Percentiles rank a stretch among this genome's conserved stretches.
Conservation (phyloP, 148 eudicot species). For the Limonium bicolor region DNA sequence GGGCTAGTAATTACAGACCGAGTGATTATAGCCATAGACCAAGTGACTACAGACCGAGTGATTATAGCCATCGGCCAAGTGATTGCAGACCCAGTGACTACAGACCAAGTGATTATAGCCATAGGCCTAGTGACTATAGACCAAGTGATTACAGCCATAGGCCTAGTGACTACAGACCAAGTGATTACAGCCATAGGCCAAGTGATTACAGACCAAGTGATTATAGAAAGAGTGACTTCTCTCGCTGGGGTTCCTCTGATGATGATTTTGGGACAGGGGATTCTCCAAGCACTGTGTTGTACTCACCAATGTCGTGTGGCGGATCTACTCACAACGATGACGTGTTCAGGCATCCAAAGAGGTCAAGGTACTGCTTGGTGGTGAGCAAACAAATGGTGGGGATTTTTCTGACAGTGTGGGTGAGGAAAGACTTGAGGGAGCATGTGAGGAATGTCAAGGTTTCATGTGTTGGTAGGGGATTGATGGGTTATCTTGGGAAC, state of each 20-base stretch:
- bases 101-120: constrained; percentile 47
- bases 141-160: constrained; percentile 44
- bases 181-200: constrained; percentile 25
- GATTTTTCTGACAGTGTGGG: constrained; percentile 78
- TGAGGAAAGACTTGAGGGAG: constrained; percentile 66
- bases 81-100: constrained; percentile 27
- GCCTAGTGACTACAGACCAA: constrained; percentile 21
- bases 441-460: constrained; percentile 75
- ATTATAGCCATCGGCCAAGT: constrained; percentile 27
- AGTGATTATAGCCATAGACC: constrained; percentile 36
- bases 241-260: constrained; percentile 83
- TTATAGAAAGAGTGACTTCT: constrained; percentile 62
- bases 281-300: constrained; percentile 66
- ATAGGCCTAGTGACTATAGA: constrained; percentile 22
- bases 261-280: constrained; percentile 67
- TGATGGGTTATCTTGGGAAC: constrained; percentile 98
- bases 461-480: constrained; percentile 92
- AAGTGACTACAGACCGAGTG: constrained; percentile 32
- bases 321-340: constrained; percentile 36
- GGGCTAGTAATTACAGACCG: constrained; percentile 22
- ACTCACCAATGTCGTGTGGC: constrained; percentile 44
- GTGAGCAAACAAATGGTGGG: constrained; percentile 98
- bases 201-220: constrained; percentile 48
- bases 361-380: constrained; percentile 59
- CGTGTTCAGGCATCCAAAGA: constrained; percentile 23